Evolutionary conservation across 2,329 filamentous ascomycete species (phyloP), one percentile per base, ranked within the genome.

Genomic region (Rhynchosporium secalis): DNA sequence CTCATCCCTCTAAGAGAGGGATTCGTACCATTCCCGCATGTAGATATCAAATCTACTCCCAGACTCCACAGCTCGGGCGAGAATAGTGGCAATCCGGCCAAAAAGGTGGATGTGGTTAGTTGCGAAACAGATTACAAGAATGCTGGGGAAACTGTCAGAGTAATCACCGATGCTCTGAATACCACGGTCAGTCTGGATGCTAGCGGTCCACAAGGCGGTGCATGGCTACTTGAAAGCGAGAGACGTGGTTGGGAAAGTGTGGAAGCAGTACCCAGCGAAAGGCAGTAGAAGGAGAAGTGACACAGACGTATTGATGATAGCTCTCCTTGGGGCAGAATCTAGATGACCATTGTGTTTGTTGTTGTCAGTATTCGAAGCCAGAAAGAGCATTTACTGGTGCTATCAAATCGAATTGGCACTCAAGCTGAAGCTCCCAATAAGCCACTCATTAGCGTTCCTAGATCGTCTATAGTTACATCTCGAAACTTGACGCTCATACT

Each of bases 71-170:
- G 45, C 20, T 40, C 63, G n/a, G 68, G 60, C 60, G 67, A 63
- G 46, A 60, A 54, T 54, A 68, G 60, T 43, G 64, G 68, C 31
- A 66, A 66, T 54, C 63, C 31, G 45, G 41, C 33, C 45, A 49
- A 64, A 13, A 69, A 69, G 26, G 60, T 64, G 26, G 48, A 61
- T 15, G 72, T 66, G 69, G 78, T 81, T 69, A 83, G 76, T 2
- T 92, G 87, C 71, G 93, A 98, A 77, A 89, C 90, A 12, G 91
- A 97, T 72, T 90, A 89, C 70, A 81, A 85, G 69, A 95, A 91
- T 71, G 79, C 91, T 62, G 91, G 89, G 0, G 89, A 95, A 78
- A 88, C 86, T 45, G 82, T 97, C 1, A 77, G 88, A 56, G 90
- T 96, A 2, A 82, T 92, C 28, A 83, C 86, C 13, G 87, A 93